phyloP scores from a whole-genome alignment of 768 basidiomycete species.

The Jaapia argillacea region DNA sequence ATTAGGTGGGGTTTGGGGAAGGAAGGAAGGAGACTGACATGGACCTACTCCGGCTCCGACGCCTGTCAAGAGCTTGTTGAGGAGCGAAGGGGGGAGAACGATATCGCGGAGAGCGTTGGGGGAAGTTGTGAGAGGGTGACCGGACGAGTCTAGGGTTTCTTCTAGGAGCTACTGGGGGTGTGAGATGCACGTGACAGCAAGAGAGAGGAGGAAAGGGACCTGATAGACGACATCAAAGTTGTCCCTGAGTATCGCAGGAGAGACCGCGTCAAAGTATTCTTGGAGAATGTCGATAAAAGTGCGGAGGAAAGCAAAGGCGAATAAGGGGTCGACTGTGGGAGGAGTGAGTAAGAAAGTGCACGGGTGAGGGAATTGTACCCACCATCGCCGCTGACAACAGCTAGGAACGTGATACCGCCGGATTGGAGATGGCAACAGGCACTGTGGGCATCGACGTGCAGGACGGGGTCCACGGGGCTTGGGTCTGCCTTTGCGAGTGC shows the following conservation, averaged over 20 bases:
- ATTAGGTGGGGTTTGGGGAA: too few relatives aligned
- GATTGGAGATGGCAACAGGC: conserved; percentile 78
- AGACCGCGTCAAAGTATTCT: conserved; percentile 85
- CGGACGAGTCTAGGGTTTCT: conserved; percentile 90
- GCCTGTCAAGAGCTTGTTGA: conserved; percentile 24
- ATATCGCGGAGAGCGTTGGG: conserved; percentile 87
- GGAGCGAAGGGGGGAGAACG: conserved; percentile 82
- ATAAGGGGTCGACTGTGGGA: conserved; percentile 70
- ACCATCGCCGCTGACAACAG: conserved; percentile 82
- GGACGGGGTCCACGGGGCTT: conserved; percentile 61
- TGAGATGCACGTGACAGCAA: neutral
- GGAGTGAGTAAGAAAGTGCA: conserved; percentile 1
- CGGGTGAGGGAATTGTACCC: conserved; percentile 19
- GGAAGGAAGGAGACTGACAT: neutral
- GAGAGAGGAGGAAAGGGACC: conserved; percentile 29
- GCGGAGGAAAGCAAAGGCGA: conserved; percentile 83
- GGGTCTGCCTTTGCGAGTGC: conserved; percentile 48
- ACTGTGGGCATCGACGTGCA: conserved; percentile 55
- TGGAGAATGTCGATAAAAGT: conserved; percentile 74
- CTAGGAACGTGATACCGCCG: conserved; percentile 69
- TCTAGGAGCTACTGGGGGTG: conserved; percentile 62
- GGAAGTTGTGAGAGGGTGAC: conserved; percentile 87
- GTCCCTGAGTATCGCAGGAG: conserved; percentile 70
- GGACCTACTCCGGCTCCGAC: neutral
- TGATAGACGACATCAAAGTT: conserved; percentile 96